Base-by-base conservation (phyloP, 208 protist species). In the Dictyostelium gargantuum region DNA sequence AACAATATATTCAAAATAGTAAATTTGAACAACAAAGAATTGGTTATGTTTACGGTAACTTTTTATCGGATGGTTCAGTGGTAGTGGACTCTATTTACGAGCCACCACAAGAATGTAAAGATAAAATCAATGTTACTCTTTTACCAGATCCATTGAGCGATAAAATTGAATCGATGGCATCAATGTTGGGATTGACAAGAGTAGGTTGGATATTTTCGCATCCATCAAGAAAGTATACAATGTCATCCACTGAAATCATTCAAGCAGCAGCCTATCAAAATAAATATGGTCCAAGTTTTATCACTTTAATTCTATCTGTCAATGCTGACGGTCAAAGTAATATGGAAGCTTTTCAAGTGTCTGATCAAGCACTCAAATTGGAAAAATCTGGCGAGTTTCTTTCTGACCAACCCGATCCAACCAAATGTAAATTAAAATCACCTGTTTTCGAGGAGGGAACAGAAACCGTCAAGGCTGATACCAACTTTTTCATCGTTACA, bases 171-270 rank as follows among this genome's bases (percentile, higher is more conserved):
- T 77, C 85, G 6, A 26, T 82, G 10, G 74, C 85, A 38, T 52
- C 56, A 13, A 74, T 92, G 85, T 35, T 92, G 9, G 85, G 85
- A 21, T 17, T 92, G 6, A 56, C n/a, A 35, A 52, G 75, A 61
- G 85, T 92, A 1, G 85, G 85, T 52, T 92, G 72, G 85, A 92
- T 92, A 9, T 92, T 92, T 46, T 92, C 85, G 5, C 85, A 92
- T 76, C 63, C 76, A 13, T 52, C 74, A n/a, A 73, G 85, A 74
- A 84, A 92, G 44, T 84, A 92, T 63, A 26, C 81, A 32, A 81
- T 92, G 76, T 84, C 85, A n/a, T 56, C 54, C 0, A 61, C 9
- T 19, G 85, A 92, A 21, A 92, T 92, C 40, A 52, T 84, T 29
- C 85, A 84, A 75, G 50, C 77, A 0, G 85, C 85, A 4, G 0